A percentile compares a stretch with the other conserved stretches of the same genome.
phyloP scores from a whole-genome alignment of 768 basidiomycete genomes.

The Tephrocybe sp. region DNA sequence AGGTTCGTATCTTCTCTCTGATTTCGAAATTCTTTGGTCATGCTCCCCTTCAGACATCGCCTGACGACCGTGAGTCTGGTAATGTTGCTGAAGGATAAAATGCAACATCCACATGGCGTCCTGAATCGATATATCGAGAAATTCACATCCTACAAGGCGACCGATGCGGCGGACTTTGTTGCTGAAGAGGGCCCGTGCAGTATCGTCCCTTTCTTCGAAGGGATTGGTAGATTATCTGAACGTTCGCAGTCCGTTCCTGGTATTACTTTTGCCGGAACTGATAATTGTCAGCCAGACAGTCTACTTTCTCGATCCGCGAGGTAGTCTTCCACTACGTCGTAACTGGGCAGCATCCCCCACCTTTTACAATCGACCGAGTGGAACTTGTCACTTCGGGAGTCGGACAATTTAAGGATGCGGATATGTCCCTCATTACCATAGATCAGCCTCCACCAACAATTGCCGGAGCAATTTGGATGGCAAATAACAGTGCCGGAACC shows the following conservation, averaged over 20 bases:
- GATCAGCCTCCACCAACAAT: neutral
- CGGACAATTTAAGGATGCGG: neutral
- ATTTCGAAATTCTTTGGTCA: too few relatives aligned
- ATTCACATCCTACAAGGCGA: neutral
- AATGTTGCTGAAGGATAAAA: neutral
- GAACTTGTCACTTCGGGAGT: constrained; percentile 2
- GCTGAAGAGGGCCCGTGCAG: neutral
- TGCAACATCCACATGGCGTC: neutral
- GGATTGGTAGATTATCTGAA: neutral
- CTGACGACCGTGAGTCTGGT: neutral
- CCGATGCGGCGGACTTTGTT: neutral
- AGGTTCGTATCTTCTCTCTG: neutral
- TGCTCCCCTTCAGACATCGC: neutral
- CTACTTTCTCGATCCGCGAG: neutral
- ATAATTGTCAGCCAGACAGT: too few relatives aligned
- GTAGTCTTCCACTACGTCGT: constrained; percentile 1
- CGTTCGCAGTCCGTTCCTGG: too few relatives aligned
- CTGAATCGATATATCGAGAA: neutral
- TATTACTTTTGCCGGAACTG: too few relatives aligned
- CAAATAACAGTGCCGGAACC: neutral
- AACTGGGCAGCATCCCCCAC: neutral
- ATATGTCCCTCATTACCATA: constrained; percentile 1
- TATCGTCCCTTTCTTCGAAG: neutral
- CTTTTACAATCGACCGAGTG: neutral
- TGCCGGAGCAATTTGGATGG: neutral